Percentiles rank a stretch among this genome's conserved stretches.
Evolutionary conservation across 352 stramenopile species (phyloP).

Genomic region (Phytophthora pini): DNA sequence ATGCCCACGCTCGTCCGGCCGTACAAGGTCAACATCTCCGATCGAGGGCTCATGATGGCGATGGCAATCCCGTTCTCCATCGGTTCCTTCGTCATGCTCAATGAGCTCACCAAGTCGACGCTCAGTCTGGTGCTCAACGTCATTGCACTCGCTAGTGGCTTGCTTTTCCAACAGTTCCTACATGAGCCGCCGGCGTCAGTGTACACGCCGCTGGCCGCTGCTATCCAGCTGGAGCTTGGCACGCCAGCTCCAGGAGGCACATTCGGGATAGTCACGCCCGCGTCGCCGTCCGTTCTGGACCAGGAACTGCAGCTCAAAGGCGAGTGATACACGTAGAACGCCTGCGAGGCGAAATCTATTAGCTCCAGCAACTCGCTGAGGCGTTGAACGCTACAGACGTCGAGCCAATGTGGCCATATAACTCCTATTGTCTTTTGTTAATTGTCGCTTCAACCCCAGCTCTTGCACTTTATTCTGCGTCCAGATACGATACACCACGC

Average conservation of each 20-base stretch:
- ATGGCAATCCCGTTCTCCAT: conserved; percentile 68
- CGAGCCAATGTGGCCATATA: conserved; percentile 11
- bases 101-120: conserved; percentile 69
- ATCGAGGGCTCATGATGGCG: conserved; percentile 45
- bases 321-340: conserved; percentile 9
- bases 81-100: conserved; percentile 67
- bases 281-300: conserved; percentile 17
- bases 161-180: conserved; percentile 67
- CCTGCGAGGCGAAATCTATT: conserved; percentile 14
- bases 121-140: conserved; percentile 62
- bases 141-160: conserved; percentile 52
- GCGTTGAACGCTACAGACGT: conserved; percentile 13
- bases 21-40: conserved; percentile 78
- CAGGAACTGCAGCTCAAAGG: conserved; percentile 29
- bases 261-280: conserved; percentile 29
- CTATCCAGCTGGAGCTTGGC: conserved; percentile 37
- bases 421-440: conserved; percentile 27
- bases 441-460: conserved; percentile 22
- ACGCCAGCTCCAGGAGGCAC: conserved; percentile 23
- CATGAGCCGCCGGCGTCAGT: conserved; percentile 44
- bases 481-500: conserved; percentile 31
- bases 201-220: conserved; percentile 41
- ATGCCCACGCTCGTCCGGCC: conserved; percentile 74
- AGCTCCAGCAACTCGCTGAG: conserved; percentile 1
- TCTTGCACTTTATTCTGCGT: conserved; percentile 11